phyloP scores from a whole-genome alignment of 345 rosid species.

The Rubroshorea leprosula region DNA sequence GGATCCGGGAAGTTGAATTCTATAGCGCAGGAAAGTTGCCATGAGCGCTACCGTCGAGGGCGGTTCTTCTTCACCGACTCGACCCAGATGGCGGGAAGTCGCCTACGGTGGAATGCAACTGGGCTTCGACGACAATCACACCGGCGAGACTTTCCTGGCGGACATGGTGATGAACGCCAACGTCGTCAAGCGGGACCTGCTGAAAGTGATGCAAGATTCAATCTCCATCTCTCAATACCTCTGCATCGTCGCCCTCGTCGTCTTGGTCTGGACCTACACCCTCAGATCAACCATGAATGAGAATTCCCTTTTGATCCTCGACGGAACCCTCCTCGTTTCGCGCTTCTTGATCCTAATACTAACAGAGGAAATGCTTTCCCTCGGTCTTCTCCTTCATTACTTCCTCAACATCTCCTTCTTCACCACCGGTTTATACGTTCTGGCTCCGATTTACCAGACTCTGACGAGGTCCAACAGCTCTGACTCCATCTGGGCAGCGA shows the following conservation, averaged over 20 bases:
- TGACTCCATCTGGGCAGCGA: slow-evolving; percentile 73
- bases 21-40: no score
- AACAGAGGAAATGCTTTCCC: slow-evolving; percentile 65
- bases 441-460: slow-evolving; percentile 77
- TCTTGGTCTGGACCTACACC: slow-evolving; percentile 71
- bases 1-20: no score
- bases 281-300: no score
- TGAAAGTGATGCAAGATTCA: slow-evolving; percentile 75
- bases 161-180: slow-evolving; percentile 85
- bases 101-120: slow-evolving; percentile 87
- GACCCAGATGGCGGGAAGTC: slow-evolving; percentile 69
- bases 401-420: slow-evolving; percentile 53
- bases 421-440: slow-evolving; percentile 50
- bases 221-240: slow-evolving; percentile 70
- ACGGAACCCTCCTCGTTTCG: slow-evolving; percentile 47
- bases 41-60: no score
- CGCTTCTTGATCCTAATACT: slow-evolving; percentile 62
- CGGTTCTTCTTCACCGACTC: slow-evolving; percentile 19
- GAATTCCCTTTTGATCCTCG: no score
- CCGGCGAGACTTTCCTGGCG: slow-evolving; percentile 72
- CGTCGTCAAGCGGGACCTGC: slow-evolving; percentile 63
- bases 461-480: slow-evolving; percentile 78
- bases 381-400: slow-evolving; percentile 53
- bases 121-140: slow-evolving; percentile 78
- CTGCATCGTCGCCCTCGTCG: slow-evolving; percentile 68